Evolutionary conservation across 495 filamentous ascomycete genomes (phyloP), one percentile per base, ranked within the genome.

Genomic region (Thozetella sp.): DNA sequence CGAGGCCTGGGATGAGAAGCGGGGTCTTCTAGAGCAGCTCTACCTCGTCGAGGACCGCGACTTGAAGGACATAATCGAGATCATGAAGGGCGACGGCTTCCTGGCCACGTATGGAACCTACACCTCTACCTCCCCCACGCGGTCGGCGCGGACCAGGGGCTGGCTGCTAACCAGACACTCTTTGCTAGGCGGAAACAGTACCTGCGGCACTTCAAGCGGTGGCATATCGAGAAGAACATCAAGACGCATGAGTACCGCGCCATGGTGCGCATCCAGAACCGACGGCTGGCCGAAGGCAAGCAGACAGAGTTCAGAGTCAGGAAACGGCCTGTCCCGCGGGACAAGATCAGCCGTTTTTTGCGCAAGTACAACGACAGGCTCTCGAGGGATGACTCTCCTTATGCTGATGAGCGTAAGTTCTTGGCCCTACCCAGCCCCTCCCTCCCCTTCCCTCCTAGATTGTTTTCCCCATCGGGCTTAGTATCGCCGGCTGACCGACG

Each of bases 291-390:
- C 9, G 43, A 48, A 20, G 43, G 43, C 43, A 48, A 48, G n/a
- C 43, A 48, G 43, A 48, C 43, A 10, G 43, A 48, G 43, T 48
- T 48, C 20, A 48, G 9, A 9, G 43, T 48, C 43, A 9, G 43
- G 43, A 48, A 48, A 48, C 43, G 43, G n/a, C 43, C 43, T 4
- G 43, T 48, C 12, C 43, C 43, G 3, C 43, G 43, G 20, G 43
- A 48, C 43, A 48, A 48, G n/a, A 48, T 48, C 43, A 48, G 43
- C 43, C 43, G 43, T n/a, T 48, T 48, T 48, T 19, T 48, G 43
- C 43, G 43, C 43, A 48, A 48, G 43, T 48, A 48, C 43, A n/a
- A 48, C 43, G 43, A 48, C 11, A 11, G 43, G n/a, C 4, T 4
- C 3, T n/a, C 20, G n/a, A 48, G 43, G 43, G n/a, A 48, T 10